A percentile compares a stretch with the other conserved stretches of the same genome.
Conservation (phyloP, 2,329 filamentous ascomycete genomes). For the Fusarium sacchari region DNA sequence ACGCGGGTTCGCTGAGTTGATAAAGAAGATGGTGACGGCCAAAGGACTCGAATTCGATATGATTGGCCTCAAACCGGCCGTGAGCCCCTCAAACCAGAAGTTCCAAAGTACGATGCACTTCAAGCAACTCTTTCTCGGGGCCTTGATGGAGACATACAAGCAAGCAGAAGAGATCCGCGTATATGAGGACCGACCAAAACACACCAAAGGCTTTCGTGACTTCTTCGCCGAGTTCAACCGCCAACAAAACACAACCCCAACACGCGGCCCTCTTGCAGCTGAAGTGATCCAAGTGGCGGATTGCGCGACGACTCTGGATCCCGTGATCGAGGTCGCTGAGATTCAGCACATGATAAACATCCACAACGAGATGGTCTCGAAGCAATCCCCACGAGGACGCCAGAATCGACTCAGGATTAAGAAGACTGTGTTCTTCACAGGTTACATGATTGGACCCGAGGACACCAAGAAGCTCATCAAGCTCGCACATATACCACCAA, state of each 20-base stretch:
- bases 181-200: constrained; percentile 73
- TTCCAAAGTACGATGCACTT: constrained; percentile 89
- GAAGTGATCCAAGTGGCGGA: constrained; percentile 91
- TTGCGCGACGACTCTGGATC: constrained; percentile 76
- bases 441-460: constrained; percentile 80
- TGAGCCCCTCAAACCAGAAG: constrained; percentile 80
- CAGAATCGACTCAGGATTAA: constrained; percentile 73
- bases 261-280: constrained; percentile 73
- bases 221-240: constrained; percentile 85
- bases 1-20: constrained; percentile 76
- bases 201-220: constrained; percentile 83
- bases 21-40: constrained; percentile 82
- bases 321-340: constrained; percentile 81
- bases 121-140: constrained; percentile 85
- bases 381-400: constrained; percentile 48
- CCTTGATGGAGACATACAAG: constrained; percentile 86
- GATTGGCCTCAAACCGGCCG: constrained; percentile 84
- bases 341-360: constrained; percentile 89
- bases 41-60: constrained; percentile 89
- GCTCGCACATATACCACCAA: constrained; percentile 72
- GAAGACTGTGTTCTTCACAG: constrained; percentile 90
- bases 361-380: constrained; percentile 72
- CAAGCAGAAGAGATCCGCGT: constrained; percentile 83
- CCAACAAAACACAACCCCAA: constrained; percentile 57
- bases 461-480: constrained; percentile 78